Percentiles rank a stretch among this genome's conserved stretches.
phyloP scores from a whole-genome alignment of 257 asterid species.

The Pogostemon cablin region DNA sequence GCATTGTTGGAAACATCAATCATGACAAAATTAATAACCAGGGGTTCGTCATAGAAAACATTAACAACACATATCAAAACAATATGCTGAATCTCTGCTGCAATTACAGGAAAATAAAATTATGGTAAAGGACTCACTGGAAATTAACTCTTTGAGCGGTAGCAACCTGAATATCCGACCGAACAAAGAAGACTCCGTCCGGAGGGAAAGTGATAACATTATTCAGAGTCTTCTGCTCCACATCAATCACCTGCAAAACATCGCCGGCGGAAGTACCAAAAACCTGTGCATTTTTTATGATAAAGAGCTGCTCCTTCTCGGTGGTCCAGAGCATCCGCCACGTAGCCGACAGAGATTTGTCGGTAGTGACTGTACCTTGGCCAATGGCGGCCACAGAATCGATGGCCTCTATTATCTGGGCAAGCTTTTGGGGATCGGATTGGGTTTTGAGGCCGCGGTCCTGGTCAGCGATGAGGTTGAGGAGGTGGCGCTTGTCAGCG shows the following conservation, averaged over 20 bases:
- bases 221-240: slow-evolving; percentile 55
- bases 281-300: slow-evolving; percentile 58
- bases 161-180: slow-evolving; percentile 71
- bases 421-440: slow-evolving; percentile 62
- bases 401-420: slow-evolving; percentile 65
- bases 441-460: slow-evolving; percentile 88
- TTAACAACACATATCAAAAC: no score
- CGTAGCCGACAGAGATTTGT: slow-evolving; percentile 60
- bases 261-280: slow-evolving; percentile 88
- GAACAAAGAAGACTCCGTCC: slow-evolving; percentile 89
- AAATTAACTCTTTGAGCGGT: slow-evolving; percentile 83
- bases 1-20: slow-evolving; percentile 18
- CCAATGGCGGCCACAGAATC: slow-evolving; percentile 59
- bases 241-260: slow-evolving; percentile 85
- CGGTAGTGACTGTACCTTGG: slow-evolving; percentile 65
- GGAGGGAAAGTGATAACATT: slow-evolving; percentile 93
- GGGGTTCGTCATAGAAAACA: not conserved
- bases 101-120: not conserved
- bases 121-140: slow-evolving; percentile 40
- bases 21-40: not conserved
- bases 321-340: slow-evolving; percentile 98
- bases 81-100: not conserved
- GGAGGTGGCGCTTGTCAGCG: slow-evolving; percentile 75
- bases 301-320: slow-evolving; percentile 93
- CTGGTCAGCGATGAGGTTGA: slow-evolving; percentile 75